Evolutionary conservation across 2,329 filamentous ascomycete genomes (phyloP).

Genomic region (Tolypocladium sp.): DNA sequence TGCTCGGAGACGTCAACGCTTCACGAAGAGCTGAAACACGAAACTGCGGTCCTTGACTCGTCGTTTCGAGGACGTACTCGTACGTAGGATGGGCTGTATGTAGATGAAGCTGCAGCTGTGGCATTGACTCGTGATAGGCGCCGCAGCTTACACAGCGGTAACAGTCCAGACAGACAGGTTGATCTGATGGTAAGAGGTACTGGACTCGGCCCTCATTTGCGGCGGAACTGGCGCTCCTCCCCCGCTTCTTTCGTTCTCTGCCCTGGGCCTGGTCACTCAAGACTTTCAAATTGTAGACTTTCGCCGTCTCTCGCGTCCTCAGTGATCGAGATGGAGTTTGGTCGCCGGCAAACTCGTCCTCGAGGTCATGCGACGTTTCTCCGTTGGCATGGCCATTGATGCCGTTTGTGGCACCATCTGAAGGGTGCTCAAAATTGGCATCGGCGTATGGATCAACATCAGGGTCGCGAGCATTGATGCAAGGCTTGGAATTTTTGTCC

Average conservation of each 20-base stretch:
- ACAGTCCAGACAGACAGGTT: conserved; percentile 35
- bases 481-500: conserved; percentile 33
- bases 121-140: conserved; percentile 34
- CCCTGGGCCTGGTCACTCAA: conserved; percentile 49
- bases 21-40: conserved; percentile 24
- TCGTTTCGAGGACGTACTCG: conserved; percentile 27
- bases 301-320: conserved; percentile 35
- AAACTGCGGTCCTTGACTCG: conserved; percentile 28
- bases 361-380: conserved; percentile 28
- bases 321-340: conserved; percentile 43
- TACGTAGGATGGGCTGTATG: conserved; percentile 34
- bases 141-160: conserved; percentile 44
- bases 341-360: conserved; percentile 36
- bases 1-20: conserved; percentile 18
- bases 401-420: conserved; percentile 10
- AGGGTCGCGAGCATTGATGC: conserved; percentile 32
- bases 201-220: conserved; percentile 32
- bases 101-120: conserved; percentile 41
- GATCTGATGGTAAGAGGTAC: conserved; percentile 34
- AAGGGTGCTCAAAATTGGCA: conserved; percentile 11
- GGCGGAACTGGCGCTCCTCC: conserved; percentile 13
- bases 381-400: conserved; percentile 10
- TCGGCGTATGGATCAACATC: conserved; percentile 16
- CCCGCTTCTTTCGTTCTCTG: conserved; percentile 34
- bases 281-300: conserved; percentile 51